Evolutionary conservation across 495 filamentous ascomycete genomes (phyloP), one percentile per base, ranked within the genome.

Genomic region (Aspergillus bridgeri): DNA sequence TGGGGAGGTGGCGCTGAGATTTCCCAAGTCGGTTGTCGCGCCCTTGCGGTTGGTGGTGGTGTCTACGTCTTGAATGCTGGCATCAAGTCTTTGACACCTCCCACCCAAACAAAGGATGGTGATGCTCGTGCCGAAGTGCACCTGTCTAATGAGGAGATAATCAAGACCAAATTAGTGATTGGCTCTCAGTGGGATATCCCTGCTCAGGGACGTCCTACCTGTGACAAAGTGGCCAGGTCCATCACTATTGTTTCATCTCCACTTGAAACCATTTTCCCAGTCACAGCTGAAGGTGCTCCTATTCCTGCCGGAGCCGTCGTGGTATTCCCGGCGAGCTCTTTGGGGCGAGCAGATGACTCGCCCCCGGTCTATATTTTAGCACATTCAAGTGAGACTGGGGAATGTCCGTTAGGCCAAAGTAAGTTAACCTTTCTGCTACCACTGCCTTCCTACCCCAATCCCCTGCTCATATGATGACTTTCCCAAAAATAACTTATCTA

Each of bases 1-100:
- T 98, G 92, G 86, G 94, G 94, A 20, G 92, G 95, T 57, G 79
- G 85, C 9, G 87, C 91, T n/a, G 94, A 98, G 72, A 86, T 98
- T 58, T 81, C 90, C 19, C 94, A 98, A 67, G 91, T 97, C 11
- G 90, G 86, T 13, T 98, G 94, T 64, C 89, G 94, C 57, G 91
- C 94, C 38, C 86, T 88, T 53, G 94, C 94, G 5, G 92, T 98
- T 7, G 93, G 95, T 4, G 95, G 94, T 27, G 90, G 86, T 18
- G 82, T 95, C 5, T 97, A 97, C 73, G 89, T 96, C 56, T 86
- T 98, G 20, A 85, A 83, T 42, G 85, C 85, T 23, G 84, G 84
- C 0, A 75, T 93, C 49, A 68, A 76, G 53, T 67, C 61, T 2
- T 59, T 80, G 22, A 20, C 50, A 27, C 60, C 68, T 20, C 23